A percentile compares a stretch with the other conserved stretches of the same genome.
Conservation (phyloP, 2,329 filamentous ascomycete genomes). For the Didymella exigua region DNA sequence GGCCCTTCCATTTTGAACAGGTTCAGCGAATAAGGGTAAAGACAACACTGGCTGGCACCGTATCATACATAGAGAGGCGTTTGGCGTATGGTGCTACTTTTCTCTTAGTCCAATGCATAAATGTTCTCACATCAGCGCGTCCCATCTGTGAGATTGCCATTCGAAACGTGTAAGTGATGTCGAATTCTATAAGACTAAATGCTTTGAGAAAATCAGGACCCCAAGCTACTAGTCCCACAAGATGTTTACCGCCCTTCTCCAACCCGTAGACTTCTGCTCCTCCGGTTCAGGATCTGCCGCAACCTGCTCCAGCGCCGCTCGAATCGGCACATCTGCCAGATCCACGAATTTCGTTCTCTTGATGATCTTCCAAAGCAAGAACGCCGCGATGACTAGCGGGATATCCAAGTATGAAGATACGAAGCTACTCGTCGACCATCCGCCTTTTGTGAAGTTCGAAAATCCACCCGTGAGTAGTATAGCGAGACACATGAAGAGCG, state of each 20-base stretch:
- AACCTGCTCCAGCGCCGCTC: conserved; percentile 32
- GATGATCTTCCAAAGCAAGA: conserved; percentile 68
- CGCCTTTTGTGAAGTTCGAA: conserved; percentile 59
- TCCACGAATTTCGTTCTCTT: conserved; percentile 62
- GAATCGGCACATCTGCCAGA: conserved; percentile 28
- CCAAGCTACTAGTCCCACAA: conserved; percentile 24
- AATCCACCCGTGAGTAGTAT: conserved; percentile 69
- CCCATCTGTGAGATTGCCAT: neutral
- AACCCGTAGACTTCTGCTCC: conserved; percentile 24
- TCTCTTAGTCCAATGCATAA: neutral
- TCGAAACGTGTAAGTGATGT: neutral
- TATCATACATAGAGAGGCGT: neutral
- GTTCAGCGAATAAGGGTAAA: neutral
- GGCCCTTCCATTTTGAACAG: neutral
- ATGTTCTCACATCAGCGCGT: too few species aligned
- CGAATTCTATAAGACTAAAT: neutral
- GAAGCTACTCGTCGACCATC: conserved; percentile 46
- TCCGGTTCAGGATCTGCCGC: conserved; percentile 24
- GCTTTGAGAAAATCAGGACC: neutral
- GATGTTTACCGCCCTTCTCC: conserved; percentile 19
- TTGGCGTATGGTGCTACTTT: neutral
- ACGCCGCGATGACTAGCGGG: conserved; percentile 52
- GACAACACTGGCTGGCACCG: neutral
- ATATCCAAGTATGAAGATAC: conserved; percentile 48
- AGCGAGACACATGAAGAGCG: conserved; percentile 55